phyloP scores from a whole-genome alignment of 257 asterid species.

The Solanum sejunctum region DNA sequence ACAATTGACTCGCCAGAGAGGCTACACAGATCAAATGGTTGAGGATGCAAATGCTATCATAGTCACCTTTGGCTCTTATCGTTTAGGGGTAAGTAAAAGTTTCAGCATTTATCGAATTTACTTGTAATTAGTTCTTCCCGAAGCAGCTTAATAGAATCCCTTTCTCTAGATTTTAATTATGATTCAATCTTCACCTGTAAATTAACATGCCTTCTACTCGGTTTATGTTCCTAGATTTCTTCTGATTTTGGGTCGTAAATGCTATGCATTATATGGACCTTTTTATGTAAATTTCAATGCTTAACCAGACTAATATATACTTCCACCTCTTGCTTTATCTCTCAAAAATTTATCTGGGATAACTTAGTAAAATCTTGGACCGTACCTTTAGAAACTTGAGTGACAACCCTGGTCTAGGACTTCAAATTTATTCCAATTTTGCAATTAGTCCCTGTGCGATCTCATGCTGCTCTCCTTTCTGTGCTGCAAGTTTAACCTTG shows the following conservation, averaged over 20 bases:
- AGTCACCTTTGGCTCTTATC: constrained; percentile 34
- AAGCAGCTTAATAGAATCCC: not conserved
- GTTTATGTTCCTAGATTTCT: not conserved
- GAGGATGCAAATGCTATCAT: constrained; percentile 36
- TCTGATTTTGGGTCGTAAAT: not conserved
- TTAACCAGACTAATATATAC: not conserved
- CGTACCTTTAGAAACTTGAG: not conserved
- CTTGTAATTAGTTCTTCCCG: not conserved
- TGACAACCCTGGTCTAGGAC: not conserved
- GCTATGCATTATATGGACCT: not conserved
- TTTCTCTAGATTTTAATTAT: not conserved
- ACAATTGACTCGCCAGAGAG: constrained; percentile 25
- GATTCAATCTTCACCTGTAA: not conserved
- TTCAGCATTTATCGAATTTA: not conserved
- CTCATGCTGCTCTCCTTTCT: not conserved
- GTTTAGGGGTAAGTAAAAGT: constrained; percentile 23
- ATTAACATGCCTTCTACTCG: not conserved
- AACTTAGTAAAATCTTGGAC: not conserved
- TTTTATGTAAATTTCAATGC: not conserved
- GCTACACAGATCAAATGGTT: constrained; percentile 28
- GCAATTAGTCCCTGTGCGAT: not conserved
- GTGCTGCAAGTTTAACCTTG: not conserved
- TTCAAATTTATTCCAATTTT: not conserved
- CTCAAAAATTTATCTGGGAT: not conserved
- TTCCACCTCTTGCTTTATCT: not conserved